Evolutionary conservation across 768 basidiomycete genomes (phyloP).

Genomic region (Russula olivacea): DNA sequence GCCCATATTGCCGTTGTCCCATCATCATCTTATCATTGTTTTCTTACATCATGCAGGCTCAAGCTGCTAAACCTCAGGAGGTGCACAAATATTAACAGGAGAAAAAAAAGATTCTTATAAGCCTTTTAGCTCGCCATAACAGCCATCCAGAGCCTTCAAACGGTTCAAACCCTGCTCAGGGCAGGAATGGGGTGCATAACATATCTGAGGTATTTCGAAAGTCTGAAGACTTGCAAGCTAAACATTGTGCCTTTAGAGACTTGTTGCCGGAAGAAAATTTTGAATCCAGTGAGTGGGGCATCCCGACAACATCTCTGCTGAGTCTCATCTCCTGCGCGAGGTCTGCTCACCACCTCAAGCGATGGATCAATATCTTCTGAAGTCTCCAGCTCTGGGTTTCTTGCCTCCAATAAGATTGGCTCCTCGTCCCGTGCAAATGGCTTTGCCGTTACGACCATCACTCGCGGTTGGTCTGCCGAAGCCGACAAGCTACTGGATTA

Average conservation of each 20-base stretch:
- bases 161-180: constrained; percentile 64
- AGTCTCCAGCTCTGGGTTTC: constrained; percentile 36
- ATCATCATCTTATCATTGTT: background rate
- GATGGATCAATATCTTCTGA: constrained; percentile 32
- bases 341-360: constrained; percentile 47
- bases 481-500: constrained; percentile 80
- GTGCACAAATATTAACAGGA: constrained; percentile 12
- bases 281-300: constrained; percentile 29
- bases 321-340: constrained; percentile 30
- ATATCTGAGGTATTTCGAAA: constrained; percentile 51
- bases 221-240: constrained; percentile 12
- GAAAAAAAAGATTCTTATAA: background rate
- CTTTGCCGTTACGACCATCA: constrained; percentile 68
- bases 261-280: constrained; percentile 78
- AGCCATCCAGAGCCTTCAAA: constrained; percentile 57
- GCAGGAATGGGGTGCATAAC: constrained; percentile 74
- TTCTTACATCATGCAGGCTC: constrained; percentile 37
- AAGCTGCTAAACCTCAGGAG: constrained; percentile 31
- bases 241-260: constrained; percentile 41
- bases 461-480: constrained; percentile 73
- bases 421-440: constrained; percentile 44
- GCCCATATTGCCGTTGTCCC: background rate
- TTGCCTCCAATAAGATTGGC: constrained; percentile 30
- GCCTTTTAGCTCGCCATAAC: constrained; percentile 29
- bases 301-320: constrained; percentile 9